Percentiles rank a stretch among this genome's conserved stretches.
Evolutionary conservation across 1,139 yeast species (phyloP).

Genomic region (Suhomyces maxii): DNA sequence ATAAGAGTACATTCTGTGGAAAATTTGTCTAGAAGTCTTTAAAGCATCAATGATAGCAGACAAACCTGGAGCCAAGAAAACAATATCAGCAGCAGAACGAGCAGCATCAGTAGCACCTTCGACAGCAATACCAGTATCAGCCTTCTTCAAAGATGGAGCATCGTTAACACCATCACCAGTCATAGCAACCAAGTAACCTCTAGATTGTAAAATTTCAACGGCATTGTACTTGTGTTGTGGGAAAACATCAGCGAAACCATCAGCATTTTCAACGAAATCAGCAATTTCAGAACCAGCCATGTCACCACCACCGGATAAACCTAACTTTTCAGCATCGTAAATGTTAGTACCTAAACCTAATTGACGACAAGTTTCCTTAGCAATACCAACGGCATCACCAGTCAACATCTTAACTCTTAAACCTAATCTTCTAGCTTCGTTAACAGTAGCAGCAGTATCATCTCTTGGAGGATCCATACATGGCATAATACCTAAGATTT

Average conservation of each 20-base stretch:
- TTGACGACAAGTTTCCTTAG: constrained; percentile 98
- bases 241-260: constrained; percentile 97
- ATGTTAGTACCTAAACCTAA: constrained; percentile 96
- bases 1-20: constrained; percentile 97
- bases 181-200: constrained; percentile 97
- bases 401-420: constrained; percentile 96
- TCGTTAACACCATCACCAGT: constrained; percentile 99
- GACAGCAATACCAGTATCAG: constrained; percentile 96
- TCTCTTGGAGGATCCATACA: constrained; percentile 99
- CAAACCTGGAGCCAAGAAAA: constrained; percentile 94
- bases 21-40: constrained; percentile 93
- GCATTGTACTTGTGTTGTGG: constrained; percentile 95
- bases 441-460: constrained; percentile 94
- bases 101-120: constrained; percentile 98
- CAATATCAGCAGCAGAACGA: constrained; percentile 94
- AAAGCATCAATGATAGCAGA: constrained; percentile 93
- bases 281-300: constrained; percentile 96
- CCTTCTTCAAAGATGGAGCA: constrained; percentile 95
- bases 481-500: constrained; percentile 96
- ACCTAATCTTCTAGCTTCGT: constrained; percentile 92
- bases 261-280: constrained; percentile 94
- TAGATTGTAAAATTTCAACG: constrained; percentile 83
- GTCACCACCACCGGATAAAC: constrained; percentile 95
- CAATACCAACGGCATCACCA: constrained; percentile 99
- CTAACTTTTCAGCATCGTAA: constrained; percentile 95